Evolutionary conservation across 352 stramenopile species (phyloP).

Genomic region (Globisporangium rhizosaccharum): DNA sequence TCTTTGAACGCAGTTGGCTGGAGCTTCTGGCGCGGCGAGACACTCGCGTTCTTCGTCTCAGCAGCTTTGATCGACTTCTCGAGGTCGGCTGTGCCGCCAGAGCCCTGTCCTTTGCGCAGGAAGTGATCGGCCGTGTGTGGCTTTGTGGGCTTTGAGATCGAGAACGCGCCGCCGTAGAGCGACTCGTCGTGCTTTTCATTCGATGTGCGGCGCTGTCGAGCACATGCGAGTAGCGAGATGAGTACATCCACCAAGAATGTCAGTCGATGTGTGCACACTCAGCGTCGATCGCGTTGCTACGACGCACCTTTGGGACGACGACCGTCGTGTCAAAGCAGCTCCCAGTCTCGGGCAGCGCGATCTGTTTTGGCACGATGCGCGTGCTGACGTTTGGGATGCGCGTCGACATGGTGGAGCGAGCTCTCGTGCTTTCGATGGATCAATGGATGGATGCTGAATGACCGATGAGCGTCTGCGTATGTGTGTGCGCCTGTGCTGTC

Average conservation of each 20-base stretch:
- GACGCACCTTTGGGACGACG: constrained; percentile 42
- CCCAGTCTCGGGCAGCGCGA: constrained; percentile 84
- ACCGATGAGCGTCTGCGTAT: background rate
- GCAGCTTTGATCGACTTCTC: constrained; percentile 43
- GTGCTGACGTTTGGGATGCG: constrained; percentile 83
- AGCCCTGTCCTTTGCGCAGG: constrained; percentile 87
- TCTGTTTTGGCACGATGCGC: constrained; percentile 71
- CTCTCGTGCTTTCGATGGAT: no score
- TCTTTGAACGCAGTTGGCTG: constrained; percentile 87
- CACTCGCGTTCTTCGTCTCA: constrained; percentile 27
- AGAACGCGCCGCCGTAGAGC: constrained; percentile 83
- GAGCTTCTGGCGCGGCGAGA: constrained; percentile 45
- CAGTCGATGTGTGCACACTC: background rate
- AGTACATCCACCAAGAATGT: no score
- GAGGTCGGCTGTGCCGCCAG: constrained; percentile 74
- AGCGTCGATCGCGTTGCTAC: background rate
- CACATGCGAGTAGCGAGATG: background rate
- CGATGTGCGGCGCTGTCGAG: constrained; percentile 47
- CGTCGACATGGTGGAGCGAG: constrained; percentile 27
- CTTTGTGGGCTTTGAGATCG: constrained; percentile 84
- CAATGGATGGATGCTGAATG: background rate
- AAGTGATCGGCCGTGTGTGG: constrained; percentile 85
- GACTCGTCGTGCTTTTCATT: constrained; percentile 70
- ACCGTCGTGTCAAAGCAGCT: constrained; percentile 94
- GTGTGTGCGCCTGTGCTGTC: no score